Base-by-base conservation (phyloP, 495 filamentous ascomycete genomes). In the Wilcoxina mikolae region DNA sequence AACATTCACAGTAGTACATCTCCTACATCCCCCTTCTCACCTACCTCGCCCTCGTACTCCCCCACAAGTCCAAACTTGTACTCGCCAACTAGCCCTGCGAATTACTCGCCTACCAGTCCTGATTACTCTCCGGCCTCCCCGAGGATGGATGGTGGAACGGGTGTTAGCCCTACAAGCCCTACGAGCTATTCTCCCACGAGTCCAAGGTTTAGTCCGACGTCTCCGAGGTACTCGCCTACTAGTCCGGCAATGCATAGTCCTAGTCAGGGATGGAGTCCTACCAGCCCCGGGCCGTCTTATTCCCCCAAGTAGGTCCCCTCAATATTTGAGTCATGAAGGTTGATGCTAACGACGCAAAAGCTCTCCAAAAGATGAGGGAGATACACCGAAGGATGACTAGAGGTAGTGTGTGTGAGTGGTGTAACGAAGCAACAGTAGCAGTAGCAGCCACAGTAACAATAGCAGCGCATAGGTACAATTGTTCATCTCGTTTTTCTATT, bases 161-260 rank as follows among this genome's bases (percentile, higher is more conserved):
- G 60, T 17, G 53, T 53, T 41, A 64, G 61, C 39, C 68, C 68
- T 18, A 70, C 64, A 4, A 61, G 58, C 28, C 65, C 60, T 15
- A 65, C 73, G 1, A 77, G 76, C 50, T 80, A 78, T 64, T 79
- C 74, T 54, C 77, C 78, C 1, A 83, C 81, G 0, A 85, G 82
- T 45, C 83, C 81, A 4, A 76, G 78, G 58, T 91, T 86, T 68
- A 84, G 79, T 18, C 84, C 84, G 11, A 83, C 78, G 4, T 84
- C 81, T 44, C 85, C 85, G 26, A 77, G 76, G 5, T 87, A 88
- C 65, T 86, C 82, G 39, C 84, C 84, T 5, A 87, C 83, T 33
- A 85, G 82, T 57, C 85, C 85, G 24, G 73, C 75, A 38, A 80
- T 84, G 68, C 71, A 75, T 68, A 74, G 74, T 58, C 79, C 79